Evolutionary conservation across 176 grass and related monocot species (phyloP), one percentile per base, ranked within the genome.

Genomic region (Bonia amplexicaulis): DNA sequence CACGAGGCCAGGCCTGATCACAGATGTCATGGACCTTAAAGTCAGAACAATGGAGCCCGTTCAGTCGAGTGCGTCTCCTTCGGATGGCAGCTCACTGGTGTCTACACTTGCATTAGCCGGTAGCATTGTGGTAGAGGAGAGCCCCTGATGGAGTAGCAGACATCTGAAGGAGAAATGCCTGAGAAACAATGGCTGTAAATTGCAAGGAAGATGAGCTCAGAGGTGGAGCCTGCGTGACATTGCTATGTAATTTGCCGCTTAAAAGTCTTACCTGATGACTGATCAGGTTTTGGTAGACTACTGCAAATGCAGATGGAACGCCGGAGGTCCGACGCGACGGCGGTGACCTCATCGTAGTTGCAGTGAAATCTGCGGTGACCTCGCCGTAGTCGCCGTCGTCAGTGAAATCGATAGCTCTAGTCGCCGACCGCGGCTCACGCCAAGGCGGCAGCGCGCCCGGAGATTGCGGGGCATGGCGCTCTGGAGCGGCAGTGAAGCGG

Each of bases 21-120:
- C 95, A 73, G 95, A 98, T 19, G 88, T 95, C 73, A 98, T 92
- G 91, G 91, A 95, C 63, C 85, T 95, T 8, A 93, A 95, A 90
- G 66, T 95, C n/a, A 87, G 88, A 73, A 61, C 73, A 31, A 20
- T 57, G 3, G 87, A 86, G 29, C 82, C 92, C 0, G 6, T 47
- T 41, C 69, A 84, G 60, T 45, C 27, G 10, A 88, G 33, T 64
- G 7, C 53, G 41, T 82, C 85, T 86, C 80, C 89, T 39, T 16
- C 57, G 71, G 64, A 76, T 1, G 75, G 66, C 31, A 74, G 15
- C 76, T 91, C 89, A 69, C 62, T 69, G 41, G 44, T 87, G 69
- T 91, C 89, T 37, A 87, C 69, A 47, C 53, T 87, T 64, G 89
- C 81, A 70, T 23, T 71, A 62, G 89, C 81, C 7, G 80, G 89